Base-by-base conservation (phyloP, 371 early-diverging fungal species). In the Mortierella sp. region DNA sequence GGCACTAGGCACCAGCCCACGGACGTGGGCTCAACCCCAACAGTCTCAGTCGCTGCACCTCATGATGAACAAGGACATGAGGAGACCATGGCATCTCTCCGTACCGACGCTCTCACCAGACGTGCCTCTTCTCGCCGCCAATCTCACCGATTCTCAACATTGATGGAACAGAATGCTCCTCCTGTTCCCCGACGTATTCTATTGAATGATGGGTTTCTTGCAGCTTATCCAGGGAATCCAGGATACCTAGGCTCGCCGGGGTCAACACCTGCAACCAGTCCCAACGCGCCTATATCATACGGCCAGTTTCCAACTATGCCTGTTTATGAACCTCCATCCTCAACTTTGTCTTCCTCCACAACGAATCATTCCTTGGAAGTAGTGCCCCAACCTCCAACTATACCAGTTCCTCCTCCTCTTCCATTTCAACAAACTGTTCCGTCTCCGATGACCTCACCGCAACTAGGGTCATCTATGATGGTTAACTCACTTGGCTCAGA, bases 1-100 rank as follows among this genome's bases (percentile, higher is more conserved):
- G 48, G 67, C 66, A 7, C 34, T 34, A 34, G 10, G 34, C 34
- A 34, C 4, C 34, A 34, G 34, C 34, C 34, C 34, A 34, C 10
- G 52, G 59, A 68, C 45, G 43, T 42, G 42, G 9, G 45, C 21
- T 28, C 58, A 58, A 53, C 41, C 38, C 64, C 64, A 1, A 55
- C 64, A 13, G 47, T 62, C 13, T 42, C 64, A 4, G 54, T 59
- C 38, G 27, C 71, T n/a, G 42, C 71, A 9, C 64, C 64, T 24
- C 49, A 46, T n/a, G 67, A 67, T 41, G 73, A 72, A 21, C 59
- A 43, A 3, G 46, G 59, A n/a, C 73, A 73, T 54, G 73, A 67
- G 13, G 67, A 67, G 38, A 72, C 86, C 13, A 67, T 82, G 2
- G 84, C 84, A 14, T 79, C 83, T n/a, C 82, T 83, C 28, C 82